Base-by-base conservation (phyloP, 768 basidiomycete genomes). In the Brasilioporus rufonigricans region DNA sequence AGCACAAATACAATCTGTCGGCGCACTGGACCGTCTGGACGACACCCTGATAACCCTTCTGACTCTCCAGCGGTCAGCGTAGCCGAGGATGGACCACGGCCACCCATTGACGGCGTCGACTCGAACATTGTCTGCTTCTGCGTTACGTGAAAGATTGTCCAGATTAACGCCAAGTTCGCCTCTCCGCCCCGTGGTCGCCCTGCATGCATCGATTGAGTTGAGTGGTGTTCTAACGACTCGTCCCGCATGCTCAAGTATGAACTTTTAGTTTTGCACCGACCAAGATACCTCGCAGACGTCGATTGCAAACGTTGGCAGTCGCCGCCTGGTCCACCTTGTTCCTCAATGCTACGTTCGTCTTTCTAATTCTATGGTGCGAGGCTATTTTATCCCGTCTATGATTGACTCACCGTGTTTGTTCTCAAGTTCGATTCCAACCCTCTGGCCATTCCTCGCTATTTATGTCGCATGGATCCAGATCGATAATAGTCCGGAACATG, bases 231-330 rank as follows among this genome's bases (percentile, higher is more conserved):
- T 26, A 21, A 50, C 40, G 52, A 1, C 5, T 10, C 19, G 26
- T 24, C 21, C 5, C 13, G 51, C 19, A 19, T 36, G 23, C 41
- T 67, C 36, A 55, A 16, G 49, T 26, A 35, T 33, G 44, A 29
- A 8, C 38, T 41, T 23, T 18, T 58, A 91, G 89, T 48, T 97
- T 93, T 66, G 94, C 87, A 1, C 94, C 94, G 0, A 81, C 91
- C 9, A 82, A 83, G 64, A 88, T 98, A 63, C 95, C 95, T 16
- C 80, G 86, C 56, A 88, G 87, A 71, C 80, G 94, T 61, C 78
- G 94, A 62, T 69, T 96, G 55, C 95, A 98, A 75, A 98, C 91
- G 61, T 76, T 93, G 59, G 87, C 83, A 0, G 96, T 98, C 44
- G 91, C 94, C 16, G 60, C 85, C 48, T 96, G 91, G 93, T 90